A percentile compares a stretch with the other conserved stretches of the same genome.
Conservation (phyloP, 2,329 filamentous ascomycete species). For the Clarireedia monteithiana region DNA sequence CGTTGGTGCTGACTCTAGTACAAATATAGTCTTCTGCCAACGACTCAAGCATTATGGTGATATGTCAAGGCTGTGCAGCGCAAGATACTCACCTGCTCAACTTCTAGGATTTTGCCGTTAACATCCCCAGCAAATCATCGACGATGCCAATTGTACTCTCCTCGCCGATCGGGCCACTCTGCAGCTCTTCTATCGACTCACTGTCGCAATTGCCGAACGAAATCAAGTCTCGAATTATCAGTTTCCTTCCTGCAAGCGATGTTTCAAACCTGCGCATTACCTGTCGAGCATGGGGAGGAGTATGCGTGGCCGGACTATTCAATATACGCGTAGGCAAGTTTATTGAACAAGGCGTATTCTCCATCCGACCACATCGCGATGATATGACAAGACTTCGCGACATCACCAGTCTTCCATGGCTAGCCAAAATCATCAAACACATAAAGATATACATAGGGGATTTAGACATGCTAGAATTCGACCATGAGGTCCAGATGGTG, state of each 20-base stretch:
- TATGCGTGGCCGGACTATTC: constrained; percentile 1
- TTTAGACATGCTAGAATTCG: constrained; percentile 6
- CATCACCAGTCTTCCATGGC: neutral
- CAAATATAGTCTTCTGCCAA: too few relatives aligned
- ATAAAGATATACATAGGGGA: constrained; percentile 6
- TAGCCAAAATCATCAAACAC: constrained; percentile 3
- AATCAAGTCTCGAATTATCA: neutral
- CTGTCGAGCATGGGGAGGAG: neutral
- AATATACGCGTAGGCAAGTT: neutral
- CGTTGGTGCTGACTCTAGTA: too few relatives aligned
- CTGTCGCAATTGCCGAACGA: neutral
- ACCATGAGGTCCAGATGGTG: constrained; percentile 6
- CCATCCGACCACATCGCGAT: constrained; percentile 1
- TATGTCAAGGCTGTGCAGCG: too few relatives aligned
- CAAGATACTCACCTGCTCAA: too few relatives aligned
- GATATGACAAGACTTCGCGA: constrained; percentile 2
- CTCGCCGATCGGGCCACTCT: too few relatives aligned
- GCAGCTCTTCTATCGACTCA: neutral
- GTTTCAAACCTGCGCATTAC: constrained; percentile 1
- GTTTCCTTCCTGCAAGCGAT: constrained; percentile 1
- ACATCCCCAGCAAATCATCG: too few relatives aligned
- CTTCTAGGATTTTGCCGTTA: too few relatives aligned
- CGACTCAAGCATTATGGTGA: too few relatives aligned
- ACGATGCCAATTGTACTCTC: neutral
- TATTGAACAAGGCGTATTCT: constrained; percentile 1